Conservation (phyloP, 2,329 filamentous ascomycete genomes). For the Fonsecaea nubica region DNA sequence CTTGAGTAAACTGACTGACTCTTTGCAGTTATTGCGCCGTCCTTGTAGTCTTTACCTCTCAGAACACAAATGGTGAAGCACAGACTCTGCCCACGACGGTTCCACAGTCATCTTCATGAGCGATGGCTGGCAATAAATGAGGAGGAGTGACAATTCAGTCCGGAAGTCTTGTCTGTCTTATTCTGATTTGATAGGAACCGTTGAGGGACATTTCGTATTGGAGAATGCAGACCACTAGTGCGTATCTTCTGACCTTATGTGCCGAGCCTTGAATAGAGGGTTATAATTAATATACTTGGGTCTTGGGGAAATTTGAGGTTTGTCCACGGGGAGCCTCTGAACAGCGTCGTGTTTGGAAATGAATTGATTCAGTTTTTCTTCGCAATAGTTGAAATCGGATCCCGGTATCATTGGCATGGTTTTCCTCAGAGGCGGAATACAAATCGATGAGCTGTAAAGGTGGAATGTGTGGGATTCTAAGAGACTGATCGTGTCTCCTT, state of each 20-base stretch:
- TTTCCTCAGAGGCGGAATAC: too few species aligned
- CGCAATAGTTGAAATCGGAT: background rate
- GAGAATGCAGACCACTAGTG: background rate
- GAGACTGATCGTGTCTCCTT: too few species aligned
- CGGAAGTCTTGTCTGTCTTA: background rate
- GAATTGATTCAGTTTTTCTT: background rate
- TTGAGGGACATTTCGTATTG: background rate
- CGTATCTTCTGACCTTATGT: background rate
- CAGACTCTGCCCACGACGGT: background rate
- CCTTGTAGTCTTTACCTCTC: slow-evolving; percentile 24
- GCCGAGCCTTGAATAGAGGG: background rate
- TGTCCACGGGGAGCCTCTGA: background rate
- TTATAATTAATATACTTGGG: background rate
- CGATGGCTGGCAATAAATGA: too few species aligned
- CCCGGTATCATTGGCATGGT: too few species aligned
- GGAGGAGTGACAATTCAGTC: background rate
- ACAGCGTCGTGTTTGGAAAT: background rate
- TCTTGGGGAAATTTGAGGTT: background rate
- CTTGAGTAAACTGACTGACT: background rate
- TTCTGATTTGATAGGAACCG: background rate
- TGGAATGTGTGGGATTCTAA: too few species aligned
- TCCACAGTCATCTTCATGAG: background rate
- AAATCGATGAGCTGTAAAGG: too few species aligned
- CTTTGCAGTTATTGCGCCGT: slow-evolving; percentile 28
- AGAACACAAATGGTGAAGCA: slow-evolving; percentile 8